Base-by-base conservation (phyloP, 164 flowering plant species). In the Tetrastigma voinierianum region DNA sequence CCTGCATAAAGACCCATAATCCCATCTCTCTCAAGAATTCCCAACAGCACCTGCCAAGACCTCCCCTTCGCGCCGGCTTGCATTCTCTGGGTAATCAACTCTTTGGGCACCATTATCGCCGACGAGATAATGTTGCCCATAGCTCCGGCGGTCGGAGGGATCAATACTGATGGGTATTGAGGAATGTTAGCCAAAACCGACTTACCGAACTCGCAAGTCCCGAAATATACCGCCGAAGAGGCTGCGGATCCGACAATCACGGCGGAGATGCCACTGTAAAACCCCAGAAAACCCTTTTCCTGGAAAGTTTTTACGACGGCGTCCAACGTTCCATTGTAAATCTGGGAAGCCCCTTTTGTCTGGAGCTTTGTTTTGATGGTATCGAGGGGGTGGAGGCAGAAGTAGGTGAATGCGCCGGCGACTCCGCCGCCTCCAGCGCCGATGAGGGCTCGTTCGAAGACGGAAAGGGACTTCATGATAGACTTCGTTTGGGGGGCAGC, bases 121-220 rank as follows among this genome's bases (percentile, higher is more conserved):
- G 99, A 95, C 2, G 98, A 92, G 23, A 88, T 83, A n/a, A 95
- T 82, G 46, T 92, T 95, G 17, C 99, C 97, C 97, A 90, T 89
- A 18, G 97, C 98, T 14, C 99, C 99, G 21, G 99, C 99, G 13
- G 91, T 84, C 0, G 97, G 99, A 43, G 99, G 99, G 32, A 95
- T 80, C 2, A 92, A 78, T 56, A 92, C 59, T 19, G 90, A 15
- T 0, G 99, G 97, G 72, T 58, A 89, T 2, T 60, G 51, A 7
- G 71, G 79, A 0, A 89, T 13, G 67, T 82, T 86, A 1, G 96
- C 83, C 21, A 95, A 68, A 20, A 92, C 2, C 14, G 97, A 92
- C 75, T 95, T 95, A 15, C 96, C 98, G 47, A 91, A 89, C 83
- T 95, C 98, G 65, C 98, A 95, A 10, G 98, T 95, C 8, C 98